These are phyloP conservation scores for Halophytophthora batemanensis DNA, from an alignment of 352 stramenopile species.

Conservation along the genomic window DNA sequence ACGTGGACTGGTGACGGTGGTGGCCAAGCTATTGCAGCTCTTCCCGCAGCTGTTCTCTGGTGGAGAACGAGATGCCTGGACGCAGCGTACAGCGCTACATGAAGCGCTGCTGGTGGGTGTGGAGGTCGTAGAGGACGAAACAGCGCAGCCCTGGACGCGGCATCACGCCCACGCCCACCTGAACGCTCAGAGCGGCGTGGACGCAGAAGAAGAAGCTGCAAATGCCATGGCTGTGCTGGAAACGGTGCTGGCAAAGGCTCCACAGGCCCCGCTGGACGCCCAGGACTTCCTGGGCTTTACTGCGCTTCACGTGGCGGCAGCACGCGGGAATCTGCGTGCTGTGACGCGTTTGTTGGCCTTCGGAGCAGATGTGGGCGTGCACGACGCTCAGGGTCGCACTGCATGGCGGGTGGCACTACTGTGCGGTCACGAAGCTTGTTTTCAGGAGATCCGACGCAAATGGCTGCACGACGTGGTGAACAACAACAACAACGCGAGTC, in stretches of 20 bases:
- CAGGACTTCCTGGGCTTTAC: conserved; percentile 62
- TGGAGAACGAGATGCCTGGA: conserved; percentile 42
- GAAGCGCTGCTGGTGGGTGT: conserved; percentile 34
- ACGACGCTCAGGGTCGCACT: conserved; percentile 40
- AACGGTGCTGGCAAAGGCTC: conserved; percentile 30
- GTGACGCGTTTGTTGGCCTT: conserved; percentile 43
- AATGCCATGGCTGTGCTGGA: conserved; percentile 31
- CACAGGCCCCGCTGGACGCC: conserved; percentile 33
- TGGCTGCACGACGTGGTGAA: conserved; percentile 43
- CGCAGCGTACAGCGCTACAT: conserved; percentile 41
- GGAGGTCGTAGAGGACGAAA: conserved; percentile 21
- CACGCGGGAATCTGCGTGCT: conserved; percentile 34
- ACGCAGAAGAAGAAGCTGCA: conserved; percentile 14
- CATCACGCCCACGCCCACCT: conserved; percentile 14
- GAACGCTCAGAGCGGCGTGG: neutral
- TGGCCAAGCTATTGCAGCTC: conserved; percentile 51
- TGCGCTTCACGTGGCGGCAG: conserved; percentile 47
- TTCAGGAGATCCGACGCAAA: conserved; percentile 62
- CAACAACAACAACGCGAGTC: conserved; percentile 11
- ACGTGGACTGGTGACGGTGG: conserved; percentile 30
- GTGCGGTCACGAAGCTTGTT: conserved; percentile 47
- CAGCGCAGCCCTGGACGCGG: conserved; percentile 15
- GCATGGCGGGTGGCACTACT: conserved; percentile 62
- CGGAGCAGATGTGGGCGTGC: conserved; percentile 43
- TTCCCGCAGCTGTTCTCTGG: conserved; percentile 40